Conservation (phyloP, 2,329 filamentous ascomycete genomes). For the Tolypocladium pustulatum region DNA sequence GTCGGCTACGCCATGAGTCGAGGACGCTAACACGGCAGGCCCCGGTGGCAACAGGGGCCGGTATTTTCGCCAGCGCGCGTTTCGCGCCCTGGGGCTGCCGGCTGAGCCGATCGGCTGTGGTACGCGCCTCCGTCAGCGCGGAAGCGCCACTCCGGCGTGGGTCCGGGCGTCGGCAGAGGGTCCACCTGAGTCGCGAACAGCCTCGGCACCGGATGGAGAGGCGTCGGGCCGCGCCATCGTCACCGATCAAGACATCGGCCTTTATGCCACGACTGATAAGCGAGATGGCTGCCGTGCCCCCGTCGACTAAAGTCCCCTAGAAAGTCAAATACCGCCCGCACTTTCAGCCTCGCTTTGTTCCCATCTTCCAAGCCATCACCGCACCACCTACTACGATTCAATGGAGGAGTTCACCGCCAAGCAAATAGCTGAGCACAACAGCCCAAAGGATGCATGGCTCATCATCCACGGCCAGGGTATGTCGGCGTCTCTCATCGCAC, state of each 20-base stretch:
- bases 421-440: slow-evolving; percentile 39
- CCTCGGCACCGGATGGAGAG: neutral
- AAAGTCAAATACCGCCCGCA: neutral
- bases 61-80: neutral
- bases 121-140: neutral
- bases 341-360: too few species aligned
- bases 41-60: neutral
- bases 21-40: neutral
- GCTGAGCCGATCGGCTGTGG: neutral
- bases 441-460: slow-evolving; percentile 39
- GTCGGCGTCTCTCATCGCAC: slow-evolving; percentile 11
- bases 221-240: neutral
- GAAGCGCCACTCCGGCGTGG: neutral
- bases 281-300: neutral
- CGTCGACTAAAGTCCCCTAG: neutral
- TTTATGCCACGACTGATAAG: neutral
- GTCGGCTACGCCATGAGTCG: neutral
- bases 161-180: neutral
- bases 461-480: slow-evolving; percentile 44
- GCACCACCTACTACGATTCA: neutral
- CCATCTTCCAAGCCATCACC: too few species aligned
- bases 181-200: neutral
- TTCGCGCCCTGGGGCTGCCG: neutral
- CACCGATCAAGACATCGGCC: neutral
- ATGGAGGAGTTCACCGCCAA: slow-evolving; percentile 16